Base-by-base conservation (phyloP, 306 rosid species). In the Dryas alaskensis region DNA sequence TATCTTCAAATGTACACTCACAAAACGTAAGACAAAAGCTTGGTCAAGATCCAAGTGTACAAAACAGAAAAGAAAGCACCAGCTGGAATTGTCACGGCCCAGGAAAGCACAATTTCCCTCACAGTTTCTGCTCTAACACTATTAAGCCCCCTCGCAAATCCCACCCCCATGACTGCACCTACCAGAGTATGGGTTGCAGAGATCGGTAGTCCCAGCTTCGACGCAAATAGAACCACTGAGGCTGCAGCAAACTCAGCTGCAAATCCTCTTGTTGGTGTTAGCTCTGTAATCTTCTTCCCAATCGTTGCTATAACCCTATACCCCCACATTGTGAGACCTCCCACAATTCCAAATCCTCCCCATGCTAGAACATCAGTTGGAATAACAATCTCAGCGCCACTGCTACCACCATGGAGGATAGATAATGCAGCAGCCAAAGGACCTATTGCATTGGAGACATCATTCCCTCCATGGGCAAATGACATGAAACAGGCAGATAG, bases 401-500 rank as follows among this genome's bases (percentile, higher is more conserved):
- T 45, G 9, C 80, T 77, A 25, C 88, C 82, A 3, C 96, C 93
- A 2, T 92, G 98, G 69, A 94, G 95, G 50, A 94, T 94, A 9
- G 97, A 88, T 27, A 94, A 83, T 22, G 99, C 99, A 61, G 83
- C 96, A 0, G 99, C 98, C 85, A 94, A 72, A 1, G 99, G 98
- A 31, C 99, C 99, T 25, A 94, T 94, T 59, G 99, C 96, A 22
- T 94, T 94, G 81, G 98, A 92, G 47, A 92, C 99, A 67, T 94
- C 99, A 45, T 94, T 94, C n/a, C 99, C 99, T 3, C 99, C 96
- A 37, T 94, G 99, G 14, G 99, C 97, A 70, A 94, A 92, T 50
- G 99, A 92, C 99, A 94, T 92, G 95, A 94, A 94, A 80, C 97
- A 94, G 63, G 99, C 98, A 37, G 97, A 94, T 78, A 94, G 95